Percentiles rank a stretch among this genome's conserved stretches.
Evolutionary conservation across 2,329 filamentous ascomycete genomes (phyloP).

Genomic region (Pseudophaeomoniella oleicola): DNA sequence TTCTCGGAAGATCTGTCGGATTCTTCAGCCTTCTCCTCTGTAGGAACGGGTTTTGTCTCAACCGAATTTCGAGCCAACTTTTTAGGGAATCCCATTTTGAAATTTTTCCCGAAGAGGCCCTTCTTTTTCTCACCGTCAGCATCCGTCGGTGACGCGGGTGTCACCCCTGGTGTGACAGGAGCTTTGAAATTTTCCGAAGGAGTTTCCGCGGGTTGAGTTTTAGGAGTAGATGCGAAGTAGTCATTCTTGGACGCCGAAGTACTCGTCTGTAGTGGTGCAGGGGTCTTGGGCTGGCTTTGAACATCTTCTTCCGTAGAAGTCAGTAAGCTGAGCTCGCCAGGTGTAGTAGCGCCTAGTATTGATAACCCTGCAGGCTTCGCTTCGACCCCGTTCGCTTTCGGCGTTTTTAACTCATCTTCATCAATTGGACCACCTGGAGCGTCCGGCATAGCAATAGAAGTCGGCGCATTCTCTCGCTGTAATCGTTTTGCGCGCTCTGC

Average conservation of each 20-base stretch:
- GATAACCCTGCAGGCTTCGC: slow-evolving; percentile 5
- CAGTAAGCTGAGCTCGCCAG: slow-evolving; percentile 8
- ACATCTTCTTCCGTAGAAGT: slow-evolving; percentile 27
- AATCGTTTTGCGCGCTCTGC: slow-evolving; percentile 43
- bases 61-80: slow-evolving; percentile 59
- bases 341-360: slow-evolving; percentile 1
- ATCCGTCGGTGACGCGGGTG: slow-evolving; percentile 38
- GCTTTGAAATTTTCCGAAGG: slow-evolving; percentile 33
- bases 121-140: slow-evolving; percentile 49
- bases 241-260: slow-evolving; percentile 45
- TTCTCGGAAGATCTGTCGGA: slow-evolving; percentile 37
- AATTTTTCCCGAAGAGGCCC: slow-evolving; percentile 65
- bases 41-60: slow-evolving; percentile 55
- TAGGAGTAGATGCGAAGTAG: slow-evolving; percentile 56
- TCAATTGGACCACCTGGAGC: slow-evolving; percentile 21
- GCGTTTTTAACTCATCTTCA: background rate
- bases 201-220: slow-evolving; percentile 34
- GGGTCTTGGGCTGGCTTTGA: slow-evolving; percentile 39
- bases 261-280: slow-evolving; percentile 35
- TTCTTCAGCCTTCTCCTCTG: slow-evolving; percentile 58
- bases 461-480: slow-evolving; percentile 44
- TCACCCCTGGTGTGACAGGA: slow-evolving; percentile 30
- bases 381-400: slow-evolving; percentile 1
- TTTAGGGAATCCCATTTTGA: slow-evolving; percentile 64
- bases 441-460: slow-evolving; percentile 43